These are phyloP conservation scores for Suhomyces sp. DNA, from an alignment of 805 yeast genomes.

Conservation along the genomic window DNA sequence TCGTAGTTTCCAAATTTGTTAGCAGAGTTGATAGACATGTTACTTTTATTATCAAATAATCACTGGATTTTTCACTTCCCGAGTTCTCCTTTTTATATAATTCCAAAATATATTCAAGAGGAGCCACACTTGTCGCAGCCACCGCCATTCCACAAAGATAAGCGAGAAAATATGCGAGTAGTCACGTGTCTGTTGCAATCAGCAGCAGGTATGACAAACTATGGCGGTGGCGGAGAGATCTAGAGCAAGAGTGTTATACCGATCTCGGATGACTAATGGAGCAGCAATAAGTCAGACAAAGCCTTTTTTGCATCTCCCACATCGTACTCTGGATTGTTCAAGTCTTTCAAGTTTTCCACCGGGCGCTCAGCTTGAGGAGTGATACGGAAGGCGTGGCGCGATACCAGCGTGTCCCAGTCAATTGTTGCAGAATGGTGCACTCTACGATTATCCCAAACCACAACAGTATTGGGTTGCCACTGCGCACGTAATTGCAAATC, in stretches of 20 bases:
- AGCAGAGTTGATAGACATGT: background rate
- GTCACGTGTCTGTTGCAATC: background rate
- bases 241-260: background rate
- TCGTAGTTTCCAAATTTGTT: constrained; percentile 34
- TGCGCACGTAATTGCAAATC: constrained; percentile 68
- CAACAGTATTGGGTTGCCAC: constrained; percentile 71
- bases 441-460: constrained; percentile 77
- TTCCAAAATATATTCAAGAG: background rate
- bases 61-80: background rate
- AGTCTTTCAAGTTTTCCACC: constrained; percentile 38
- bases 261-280: background rate
- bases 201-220: background rate
- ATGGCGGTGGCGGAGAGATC: background rate
- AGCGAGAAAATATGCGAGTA: background rate
- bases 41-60: background rate
- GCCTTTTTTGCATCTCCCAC: constrained; percentile 31
- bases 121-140: background rate
- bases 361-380: constrained; percentile 77
- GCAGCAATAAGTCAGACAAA: constrained; percentile 13
- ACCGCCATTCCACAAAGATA: background rate
- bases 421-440: constrained; percentile 65
- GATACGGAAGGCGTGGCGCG: constrained; percentile 71
- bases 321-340: constrained; percentile 33
- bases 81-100: background rate
- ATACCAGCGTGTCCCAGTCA: constrained; percentile 66